phyloP scores from a whole-genome alignment of 108 stramenopile genomes.

The Fragilaria radians region DNA sequence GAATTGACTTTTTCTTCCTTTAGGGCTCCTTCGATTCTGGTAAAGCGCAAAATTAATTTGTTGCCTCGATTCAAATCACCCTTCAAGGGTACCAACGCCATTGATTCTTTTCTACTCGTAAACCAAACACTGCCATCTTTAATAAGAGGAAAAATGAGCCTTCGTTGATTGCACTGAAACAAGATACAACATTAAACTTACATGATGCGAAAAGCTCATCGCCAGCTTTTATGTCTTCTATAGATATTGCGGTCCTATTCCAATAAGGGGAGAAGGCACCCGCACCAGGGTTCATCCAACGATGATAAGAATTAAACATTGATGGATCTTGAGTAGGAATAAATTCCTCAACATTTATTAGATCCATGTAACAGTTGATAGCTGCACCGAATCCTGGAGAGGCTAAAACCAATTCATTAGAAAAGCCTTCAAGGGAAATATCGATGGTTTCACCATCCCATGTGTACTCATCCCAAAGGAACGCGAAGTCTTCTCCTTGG shows the following conservation, averaged over 20 bases:
- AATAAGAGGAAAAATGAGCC: not conserved
- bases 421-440: not conserved
- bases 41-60: conserved; percentile 16
- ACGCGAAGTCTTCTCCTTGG: not conserved
- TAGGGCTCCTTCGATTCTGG: not conserved
- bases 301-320: conserved; percentile 10
- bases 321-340: not conserved
- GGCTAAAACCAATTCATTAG: conserved; percentile 3
- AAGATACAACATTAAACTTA: not conserved
- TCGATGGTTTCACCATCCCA: not conserved
- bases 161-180: not conserved
- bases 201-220: conserved; percentile 36
- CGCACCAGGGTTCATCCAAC: conserved; percentile 40
- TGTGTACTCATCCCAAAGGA: conserved; percentile 5
- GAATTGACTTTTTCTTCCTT: not conserved
- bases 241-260: conserved; percentile 20
- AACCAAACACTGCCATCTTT: conserved; percentile 43
- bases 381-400: conserved; percentile 36
- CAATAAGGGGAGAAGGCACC: conserved; percentile 31
- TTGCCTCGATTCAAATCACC: conserved; percentile 24
- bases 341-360: conserved; percentile 31
- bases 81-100: conserved; percentile 28
- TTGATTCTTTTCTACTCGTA: conserved; percentile 8
- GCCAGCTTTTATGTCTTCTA: conserved; percentile 14
- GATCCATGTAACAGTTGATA: conserved; percentile 30